Conservation (phyloP, 352 stramenopile species). For the Phytophthora lateralis region DNA sequence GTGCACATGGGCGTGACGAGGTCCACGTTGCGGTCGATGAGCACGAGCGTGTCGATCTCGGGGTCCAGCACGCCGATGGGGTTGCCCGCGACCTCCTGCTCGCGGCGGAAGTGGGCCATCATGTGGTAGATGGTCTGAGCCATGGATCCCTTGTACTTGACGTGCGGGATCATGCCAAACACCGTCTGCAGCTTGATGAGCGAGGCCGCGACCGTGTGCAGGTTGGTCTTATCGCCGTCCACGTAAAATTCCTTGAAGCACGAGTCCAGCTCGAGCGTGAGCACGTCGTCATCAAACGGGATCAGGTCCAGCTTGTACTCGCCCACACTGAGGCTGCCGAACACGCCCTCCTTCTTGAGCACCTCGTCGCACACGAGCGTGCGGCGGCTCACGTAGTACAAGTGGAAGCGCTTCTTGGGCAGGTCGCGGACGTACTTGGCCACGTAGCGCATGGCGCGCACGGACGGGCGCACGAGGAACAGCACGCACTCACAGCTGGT, state of each 20-base stretch:
- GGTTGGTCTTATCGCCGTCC: conserved; percentile 88
- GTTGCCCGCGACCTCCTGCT: conserved; percentile 86
- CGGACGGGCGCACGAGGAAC: conserved; percentile 86
- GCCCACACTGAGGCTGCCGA: conserved; percentile 83
- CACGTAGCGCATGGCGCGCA: conserved; percentile 80
- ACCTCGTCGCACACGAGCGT: conserved; percentile 92
- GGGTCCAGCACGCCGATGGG: conserved; percentile 78
- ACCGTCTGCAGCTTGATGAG: conserved; percentile 94
- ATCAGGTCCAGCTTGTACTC: conserved; percentile 96
- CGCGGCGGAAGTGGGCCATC: conserved; percentile 92
- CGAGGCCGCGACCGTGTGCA: conserved; percentile 88
- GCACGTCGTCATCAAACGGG: conserved; percentile 94
- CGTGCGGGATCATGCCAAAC: conserved; percentile 92
- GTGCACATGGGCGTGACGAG: conserved; percentile 96
- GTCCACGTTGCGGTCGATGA: conserved; percentile 96
- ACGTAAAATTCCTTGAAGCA: conserved; percentile 90
- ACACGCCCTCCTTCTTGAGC: conserved; percentile 90
- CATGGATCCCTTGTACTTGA: conserved; percentile 94
- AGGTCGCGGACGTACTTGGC: conserved; percentile 80
- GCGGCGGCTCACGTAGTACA: conserved; percentile 92
- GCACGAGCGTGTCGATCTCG: conserved; percentile 94
- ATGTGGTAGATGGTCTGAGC: conserved; percentile 93
- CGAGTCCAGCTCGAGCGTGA: conserved; percentile 92
- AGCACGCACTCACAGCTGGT: conserved; percentile 88
- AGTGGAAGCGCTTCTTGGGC: conserved; percentile 82